phyloP scores from a whole-genome alignment of 1,284 basidiomycete species.

The Microbotryum silenes-acaulis region DNA sequence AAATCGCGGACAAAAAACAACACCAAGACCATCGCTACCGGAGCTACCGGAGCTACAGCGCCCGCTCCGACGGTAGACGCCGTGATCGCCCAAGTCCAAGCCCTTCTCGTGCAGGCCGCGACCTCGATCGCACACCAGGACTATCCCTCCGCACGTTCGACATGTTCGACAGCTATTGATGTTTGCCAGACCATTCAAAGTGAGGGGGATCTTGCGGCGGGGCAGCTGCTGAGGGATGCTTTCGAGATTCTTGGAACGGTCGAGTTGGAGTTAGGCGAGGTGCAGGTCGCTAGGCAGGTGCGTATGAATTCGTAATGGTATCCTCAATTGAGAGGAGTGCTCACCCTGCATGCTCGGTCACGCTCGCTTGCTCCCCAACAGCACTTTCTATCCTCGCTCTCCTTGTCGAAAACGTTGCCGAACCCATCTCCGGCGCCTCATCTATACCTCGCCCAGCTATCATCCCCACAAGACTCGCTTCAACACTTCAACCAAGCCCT shows the following conservation, averaged over 20 bases:
- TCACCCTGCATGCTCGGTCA: background rate
- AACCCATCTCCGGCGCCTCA: slow-evolving; percentile 69
- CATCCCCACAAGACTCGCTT: slow-evolving; percentile 67
- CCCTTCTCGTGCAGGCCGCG: too few relatives aligned
- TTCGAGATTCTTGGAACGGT: slow-evolving; percentile 34
- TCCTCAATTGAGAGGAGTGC: background rate
- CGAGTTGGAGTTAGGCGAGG: slow-evolving; percentile 56
- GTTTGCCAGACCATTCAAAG: too few relatives aligned
- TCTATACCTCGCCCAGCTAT: slow-evolving; percentile 82
- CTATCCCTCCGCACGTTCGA: too few relatives aligned
- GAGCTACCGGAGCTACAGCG: too few relatives aligned
- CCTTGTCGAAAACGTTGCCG: slow-evolving; percentile 52
- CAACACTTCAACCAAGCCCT: slow-evolving; percentile 73
- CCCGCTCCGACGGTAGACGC: too few relatives aligned
- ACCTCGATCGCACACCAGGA: too few relatives aligned
- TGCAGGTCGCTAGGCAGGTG: slow-evolving; percentile 64
- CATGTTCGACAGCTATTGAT: too few relatives aligned
- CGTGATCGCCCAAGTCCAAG: too few relatives aligned
- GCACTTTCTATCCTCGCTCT: slow-evolving; percentile 60
- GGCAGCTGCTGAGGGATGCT: slow-evolving; percentile 22
- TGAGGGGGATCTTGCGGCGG: too few relatives aligned
- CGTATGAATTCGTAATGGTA: slow-evolving; percentile 59
- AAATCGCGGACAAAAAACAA: too few relatives aligned
- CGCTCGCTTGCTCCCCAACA: slow-evolving; percentile 41
- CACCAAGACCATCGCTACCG: too few relatives aligned